These are phyloP conservation scores for Cystofilobasidium capitatum DNA, from an alignment of 768 basidiomycete genomes.

Conservation along the genomic window DNA sequence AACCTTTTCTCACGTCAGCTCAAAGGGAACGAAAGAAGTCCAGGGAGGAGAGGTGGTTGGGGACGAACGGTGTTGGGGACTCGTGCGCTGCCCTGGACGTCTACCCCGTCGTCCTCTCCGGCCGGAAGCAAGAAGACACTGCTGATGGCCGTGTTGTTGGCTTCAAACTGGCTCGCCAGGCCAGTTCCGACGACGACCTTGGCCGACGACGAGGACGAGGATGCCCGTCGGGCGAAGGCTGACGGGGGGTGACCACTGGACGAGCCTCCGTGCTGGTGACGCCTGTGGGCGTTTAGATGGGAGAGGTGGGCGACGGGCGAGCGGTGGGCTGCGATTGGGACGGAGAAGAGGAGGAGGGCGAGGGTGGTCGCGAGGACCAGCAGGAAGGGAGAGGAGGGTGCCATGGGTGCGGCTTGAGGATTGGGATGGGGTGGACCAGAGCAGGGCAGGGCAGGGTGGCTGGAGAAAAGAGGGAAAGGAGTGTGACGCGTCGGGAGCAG, in stretches of 20 bases:
- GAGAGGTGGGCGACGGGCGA: not conserved
- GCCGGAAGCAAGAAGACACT: constrained; percentile 13
- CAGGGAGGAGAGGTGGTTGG: not conserved
- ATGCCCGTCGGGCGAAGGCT: too few species aligned
- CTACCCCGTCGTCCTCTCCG: not conserved
- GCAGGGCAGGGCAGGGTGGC: not conserved
- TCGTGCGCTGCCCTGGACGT: not conserved
- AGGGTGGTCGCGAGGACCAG: not conserved
- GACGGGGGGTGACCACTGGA: not conserved
- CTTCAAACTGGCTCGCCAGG: not conserved
- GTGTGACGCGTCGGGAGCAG: not conserved
- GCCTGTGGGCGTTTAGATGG: not conserved
- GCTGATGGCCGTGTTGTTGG: constrained; percentile 14
- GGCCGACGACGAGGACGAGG: not conserved
- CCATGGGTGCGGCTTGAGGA: not conserved
- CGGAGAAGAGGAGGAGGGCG: not conserved
- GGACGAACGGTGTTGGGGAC: constrained; percentile 13
- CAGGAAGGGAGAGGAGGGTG: not conserved
- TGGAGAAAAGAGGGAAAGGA: not conserved
- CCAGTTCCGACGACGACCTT: constrained; percentile 12
- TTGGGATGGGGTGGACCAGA: not conserved
- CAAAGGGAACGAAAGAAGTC: not conserved
- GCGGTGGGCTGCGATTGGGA: not conserved
- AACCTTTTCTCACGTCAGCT: too few species aligned
- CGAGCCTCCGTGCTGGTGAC: not conserved